Evolutionary conservation across 441 rosid species (phyloP).

Genomic region (Adansonia rubrostipa): DNA sequence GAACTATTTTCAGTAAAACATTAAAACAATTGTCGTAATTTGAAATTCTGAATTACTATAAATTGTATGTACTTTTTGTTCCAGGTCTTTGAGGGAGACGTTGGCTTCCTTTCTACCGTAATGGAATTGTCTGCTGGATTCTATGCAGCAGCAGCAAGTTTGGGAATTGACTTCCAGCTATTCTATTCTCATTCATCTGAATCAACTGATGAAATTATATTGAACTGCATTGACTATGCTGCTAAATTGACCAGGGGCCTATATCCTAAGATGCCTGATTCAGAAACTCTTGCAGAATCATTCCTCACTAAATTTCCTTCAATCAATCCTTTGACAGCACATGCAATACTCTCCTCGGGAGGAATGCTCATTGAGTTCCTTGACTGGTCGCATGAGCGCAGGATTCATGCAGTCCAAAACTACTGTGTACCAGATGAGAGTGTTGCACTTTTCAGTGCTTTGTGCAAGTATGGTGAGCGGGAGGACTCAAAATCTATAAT

Average conservation of each 20-base stretch:
- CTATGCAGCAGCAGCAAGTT: conserved; percentile 92
- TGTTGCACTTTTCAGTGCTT: conserved; percentile 64
- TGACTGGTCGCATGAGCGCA: conserved; percentile 62
- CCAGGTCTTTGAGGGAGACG: conserved; percentile 77
- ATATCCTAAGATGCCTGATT: conserved; percentile 76
- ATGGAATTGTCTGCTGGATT: conserved; percentile 77
- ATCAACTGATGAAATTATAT: conserved; percentile 74
- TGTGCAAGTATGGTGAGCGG: conserved; percentile 80
- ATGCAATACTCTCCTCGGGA: conserved; percentile 74
- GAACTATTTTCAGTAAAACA: conserved; percentile 9
- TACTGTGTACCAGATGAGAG: conserved; percentile 80
- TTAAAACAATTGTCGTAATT: not conserved
- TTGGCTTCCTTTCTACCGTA: conserved; percentile 57
- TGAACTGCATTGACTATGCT: conserved; percentile 62
- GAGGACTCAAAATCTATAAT: conserved; percentile 92
- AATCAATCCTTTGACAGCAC: conserved; percentile 86
- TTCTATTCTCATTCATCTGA: conserved; percentile 80
- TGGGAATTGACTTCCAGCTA: conserved; percentile 88
- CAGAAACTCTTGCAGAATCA: conserved; percentile 90
- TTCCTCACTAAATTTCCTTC: conserved; percentile 95
- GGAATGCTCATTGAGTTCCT: conserved; percentile 67
- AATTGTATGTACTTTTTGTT: conserved; percentile 26
- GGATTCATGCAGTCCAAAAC: conserved; percentile 57
- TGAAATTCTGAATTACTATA: conserved; percentile 15
- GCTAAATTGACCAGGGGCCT: conserved; percentile 46